Evolutionary conservation across 2,329 filamentous ascomycete genomes (phyloP).

Genomic region (Colletotrichum chlorophyti): DNA sequence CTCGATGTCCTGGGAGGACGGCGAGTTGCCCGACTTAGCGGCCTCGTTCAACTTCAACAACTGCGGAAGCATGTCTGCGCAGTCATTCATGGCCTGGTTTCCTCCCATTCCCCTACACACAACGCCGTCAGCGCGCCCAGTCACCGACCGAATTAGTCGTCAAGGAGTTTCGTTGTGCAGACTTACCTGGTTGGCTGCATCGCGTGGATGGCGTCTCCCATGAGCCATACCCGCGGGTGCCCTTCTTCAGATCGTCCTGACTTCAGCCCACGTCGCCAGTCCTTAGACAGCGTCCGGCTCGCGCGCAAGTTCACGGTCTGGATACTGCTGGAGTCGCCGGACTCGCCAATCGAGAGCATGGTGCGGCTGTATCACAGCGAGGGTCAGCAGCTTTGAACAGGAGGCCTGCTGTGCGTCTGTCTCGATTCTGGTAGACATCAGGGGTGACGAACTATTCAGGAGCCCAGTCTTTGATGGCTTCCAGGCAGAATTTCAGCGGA

Average conservation of each 20-base stretch:
- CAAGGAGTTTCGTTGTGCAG: too few species aligned
- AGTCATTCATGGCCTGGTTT: conserved; percentile 5
- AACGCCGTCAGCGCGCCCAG: neutral
- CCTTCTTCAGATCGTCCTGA: neutral
- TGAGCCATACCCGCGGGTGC: conserved; percentile 5
- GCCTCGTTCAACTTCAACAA: neutral
- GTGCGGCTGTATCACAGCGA: neutral
- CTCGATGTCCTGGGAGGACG: neutral
- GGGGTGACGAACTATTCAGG: conserved; percentile 4
- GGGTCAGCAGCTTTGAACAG: too few species aligned
- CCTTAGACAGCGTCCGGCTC: neutral
- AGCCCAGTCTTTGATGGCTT: conserved; percentile 4
- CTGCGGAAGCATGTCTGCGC: neutral
- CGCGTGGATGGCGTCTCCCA: conserved; percentile 5
- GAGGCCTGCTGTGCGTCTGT: too few species aligned
- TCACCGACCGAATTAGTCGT: too few species aligned
- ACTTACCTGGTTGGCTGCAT: conserved; percentile 12
- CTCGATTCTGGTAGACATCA: too few species aligned
- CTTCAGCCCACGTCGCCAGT: neutral
- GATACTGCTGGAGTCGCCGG: too few species aligned
- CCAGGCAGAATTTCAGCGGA: neutral
- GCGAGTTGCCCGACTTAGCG: neutral
- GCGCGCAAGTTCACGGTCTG: too few species aligned
- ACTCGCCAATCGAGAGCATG: neutral
- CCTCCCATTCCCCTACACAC: conserved; percentile 11